phyloP scores from a whole-genome alignment of 148 eudicot species.

The Nyssa sinensis region DNA sequence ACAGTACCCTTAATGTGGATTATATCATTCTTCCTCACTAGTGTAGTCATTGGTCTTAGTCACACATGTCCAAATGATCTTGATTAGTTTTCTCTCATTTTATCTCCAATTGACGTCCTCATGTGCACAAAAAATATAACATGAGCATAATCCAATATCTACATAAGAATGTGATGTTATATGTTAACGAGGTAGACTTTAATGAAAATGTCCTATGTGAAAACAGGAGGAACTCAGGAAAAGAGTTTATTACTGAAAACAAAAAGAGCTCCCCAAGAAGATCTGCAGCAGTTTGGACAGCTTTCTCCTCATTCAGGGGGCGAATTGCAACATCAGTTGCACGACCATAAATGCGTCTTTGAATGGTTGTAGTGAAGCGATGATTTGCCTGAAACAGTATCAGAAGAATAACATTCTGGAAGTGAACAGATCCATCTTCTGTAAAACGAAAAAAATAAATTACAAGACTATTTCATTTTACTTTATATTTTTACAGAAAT shows the following conservation, averaged over 20 bases:
- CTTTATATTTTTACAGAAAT: too few species aligned
- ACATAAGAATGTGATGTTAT: background rate
- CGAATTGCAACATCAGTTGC: conserved; percentile 91
- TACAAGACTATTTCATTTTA: too few species aligned
- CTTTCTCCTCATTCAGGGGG: conserved; percentile 89
- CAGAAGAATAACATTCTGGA: background rate
- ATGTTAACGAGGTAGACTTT: conserved; percentile 5
- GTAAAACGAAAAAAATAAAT: background rate
- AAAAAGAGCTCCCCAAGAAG: conserved; percentile 83
- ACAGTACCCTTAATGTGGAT: too few species aligned
- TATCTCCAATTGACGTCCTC: too few species aligned
- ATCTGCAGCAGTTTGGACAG: conserved; percentile 88
- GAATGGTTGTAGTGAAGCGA: conserved; percentile 71
- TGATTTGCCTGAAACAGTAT: conserved; percentile 60
- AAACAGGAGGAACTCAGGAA: background rate
- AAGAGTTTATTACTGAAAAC: conserved; percentile 56
- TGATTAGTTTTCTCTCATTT: too few species aligned
- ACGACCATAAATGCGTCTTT: conserved; percentile 87
- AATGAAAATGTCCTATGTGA: background rate
- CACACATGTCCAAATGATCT: too few species aligned
- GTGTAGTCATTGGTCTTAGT: too few species aligned
- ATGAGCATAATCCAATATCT: background rate
- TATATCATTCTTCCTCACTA: too few species aligned
- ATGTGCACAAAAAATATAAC: background rate
- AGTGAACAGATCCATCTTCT: conserved; percentile 12